Base-by-base conservation (phyloP, 2,329 filamentous ascomycete species). In the Nemania bipapillata region DNA sequence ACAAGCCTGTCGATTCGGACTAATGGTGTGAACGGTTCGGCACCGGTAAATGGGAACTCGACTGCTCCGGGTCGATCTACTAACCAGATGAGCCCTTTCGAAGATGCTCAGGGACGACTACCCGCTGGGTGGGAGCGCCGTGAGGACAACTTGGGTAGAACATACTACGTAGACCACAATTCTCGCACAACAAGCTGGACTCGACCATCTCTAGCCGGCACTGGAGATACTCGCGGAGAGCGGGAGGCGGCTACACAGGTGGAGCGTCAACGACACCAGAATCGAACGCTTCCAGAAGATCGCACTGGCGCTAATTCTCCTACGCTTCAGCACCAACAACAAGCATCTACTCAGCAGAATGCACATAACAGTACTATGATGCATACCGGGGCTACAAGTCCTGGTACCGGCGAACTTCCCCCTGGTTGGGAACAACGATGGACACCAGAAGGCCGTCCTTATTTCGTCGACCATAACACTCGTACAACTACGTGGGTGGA, bases 401-500 rank as follows among this genome's bases (percentile, higher is more conserved):
- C 95, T 61, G 96, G 96, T 50, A 95, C 93, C 67, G 96, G 96
- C 70, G 96, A 99, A 81, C 89, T 99, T 68, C 96, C 96, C 45
- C 91, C 95, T 22, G 93, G 95, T 30, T 99, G 96, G 96, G 96
- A 99, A 81, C 94, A 97, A 80, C 87, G 96, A 75, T 94, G 93
- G 81, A 99, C 96, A 0, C 95, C 96, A 0, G 96, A 99, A 84
- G 94, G 95, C 30, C 89, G 96, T 58, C 88, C 95, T 8, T 99
- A 99, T 82, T 99, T 97, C 81, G 96, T 99, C 57, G 96, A 99
- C 79, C 96, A 99, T 82, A 99, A 98, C 79, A 98, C 96, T 9
- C 89, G 96, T 72, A 98, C 96, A 1, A 99, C 96, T 0, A 98
- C 96, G 0, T 99, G 96, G 96, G 96, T 99, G 17, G 96, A 99